Percentiles rank a stretch among this genome's conserved stretches.
Conservation (phyloP, 2,329 filamentous ascomycete species). For the Tolypocladium cylindrosporum region DNA sequence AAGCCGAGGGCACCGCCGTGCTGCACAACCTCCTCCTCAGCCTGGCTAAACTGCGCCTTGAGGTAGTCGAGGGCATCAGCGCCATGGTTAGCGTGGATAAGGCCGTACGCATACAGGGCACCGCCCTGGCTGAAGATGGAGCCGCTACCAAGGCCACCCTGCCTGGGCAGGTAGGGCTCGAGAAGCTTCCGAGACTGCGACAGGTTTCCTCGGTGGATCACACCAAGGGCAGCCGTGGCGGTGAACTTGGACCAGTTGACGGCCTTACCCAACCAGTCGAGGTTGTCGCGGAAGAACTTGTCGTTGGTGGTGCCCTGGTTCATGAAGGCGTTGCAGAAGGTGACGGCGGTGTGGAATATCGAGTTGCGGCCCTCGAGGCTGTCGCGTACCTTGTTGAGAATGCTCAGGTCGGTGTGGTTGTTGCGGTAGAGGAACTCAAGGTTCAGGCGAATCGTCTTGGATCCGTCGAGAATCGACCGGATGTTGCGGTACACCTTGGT, state of each 20-base stretch:
- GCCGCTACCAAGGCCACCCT: conserved; percentile 62
- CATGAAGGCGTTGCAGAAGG: conserved; percentile 98
- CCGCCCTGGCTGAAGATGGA: conserved; percentile 95
- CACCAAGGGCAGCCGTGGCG: conserved; percentile 87
- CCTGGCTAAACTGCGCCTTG: conserved; percentile 61
- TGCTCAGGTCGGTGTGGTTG: conserved; percentile 83
- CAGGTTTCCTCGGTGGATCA: conserved; percentile 93
- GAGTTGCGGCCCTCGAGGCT: conserved; percentile 93
- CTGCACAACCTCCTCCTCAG: conserved; percentile 86
- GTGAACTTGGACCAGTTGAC: conserved; percentile 99
- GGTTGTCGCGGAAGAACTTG: conserved; percentile 95
- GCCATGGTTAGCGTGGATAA: conserved; percentile 97
- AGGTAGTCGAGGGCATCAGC: conserved; percentile 79
- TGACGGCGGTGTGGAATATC: conserved; percentile 96
- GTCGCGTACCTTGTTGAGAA: conserved; percentile 93
- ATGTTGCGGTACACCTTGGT: conserved; percentile 53
- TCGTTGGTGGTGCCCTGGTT: conserved; percentile 97
- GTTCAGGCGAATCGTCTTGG: conserved; percentile 88
- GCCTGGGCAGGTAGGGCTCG: conserved; percentile 84
- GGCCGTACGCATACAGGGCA: conserved; percentile 85
- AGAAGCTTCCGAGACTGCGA: conserved; percentile 87
- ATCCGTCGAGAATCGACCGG: conserved; percentile 67
- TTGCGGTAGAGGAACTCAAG: conserved; percentile 94
- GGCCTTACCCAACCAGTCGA: conserved; percentile 96
- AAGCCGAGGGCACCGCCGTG: conserved; percentile 92